Conservation (phyloP, 2,329 filamentous ascomycete genomes). For the Acrocalymma vagum region DNA sequence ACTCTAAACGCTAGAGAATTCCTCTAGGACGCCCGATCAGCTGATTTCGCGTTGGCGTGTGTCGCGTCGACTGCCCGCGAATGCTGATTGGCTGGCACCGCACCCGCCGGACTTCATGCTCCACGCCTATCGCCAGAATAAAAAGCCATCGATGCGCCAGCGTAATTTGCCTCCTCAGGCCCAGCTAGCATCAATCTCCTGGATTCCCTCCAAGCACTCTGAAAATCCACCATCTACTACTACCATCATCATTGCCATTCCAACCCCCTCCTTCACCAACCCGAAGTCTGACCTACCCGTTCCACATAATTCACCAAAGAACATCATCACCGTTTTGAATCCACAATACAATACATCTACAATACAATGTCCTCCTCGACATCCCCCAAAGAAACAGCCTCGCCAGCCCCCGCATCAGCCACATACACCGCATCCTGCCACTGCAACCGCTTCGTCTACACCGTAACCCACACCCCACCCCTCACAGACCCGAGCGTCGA, state of each 20-base stretch:
- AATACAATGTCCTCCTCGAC: too few species aligned
- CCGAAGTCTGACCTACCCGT: too few species aligned
- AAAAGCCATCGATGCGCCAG: too few species aligned
- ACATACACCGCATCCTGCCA: slow-evolving; percentile 62
- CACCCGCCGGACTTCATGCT: slow-evolving; percentile 4
- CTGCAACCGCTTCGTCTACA: slow-evolving; percentile 61
- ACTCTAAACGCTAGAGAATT: too few species aligned
- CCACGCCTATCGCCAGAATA: background rate
- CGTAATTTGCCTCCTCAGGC: too few species aligned
- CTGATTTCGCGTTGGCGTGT: slow-evolving; percentile 22
- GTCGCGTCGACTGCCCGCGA: slow-evolving; percentile 4
- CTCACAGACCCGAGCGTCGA: slow-evolving; percentile 50
- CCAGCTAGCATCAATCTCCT: too few species aligned
- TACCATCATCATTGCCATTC: background rate
- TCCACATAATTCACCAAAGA: too few species aligned
- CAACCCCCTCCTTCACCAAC: slow-evolving; percentile 9
- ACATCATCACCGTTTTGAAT: too few species aligned
- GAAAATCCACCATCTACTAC: background rate
- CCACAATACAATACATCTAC: too few species aligned
- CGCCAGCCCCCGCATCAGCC: slow-evolving; percentile 2
- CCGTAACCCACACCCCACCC: slow-evolving; percentile 59
- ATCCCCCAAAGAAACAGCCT: slow-evolving; percentile 9
- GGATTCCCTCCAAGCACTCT: too few species aligned
- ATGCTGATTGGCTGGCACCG: slow-evolving; percentile 8
- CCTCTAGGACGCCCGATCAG: slow-evolving; percentile 8